phyloP scores from a whole-genome alignment of 352 stramenopile genomes.

The Thalassiosira exigua region DNA sequence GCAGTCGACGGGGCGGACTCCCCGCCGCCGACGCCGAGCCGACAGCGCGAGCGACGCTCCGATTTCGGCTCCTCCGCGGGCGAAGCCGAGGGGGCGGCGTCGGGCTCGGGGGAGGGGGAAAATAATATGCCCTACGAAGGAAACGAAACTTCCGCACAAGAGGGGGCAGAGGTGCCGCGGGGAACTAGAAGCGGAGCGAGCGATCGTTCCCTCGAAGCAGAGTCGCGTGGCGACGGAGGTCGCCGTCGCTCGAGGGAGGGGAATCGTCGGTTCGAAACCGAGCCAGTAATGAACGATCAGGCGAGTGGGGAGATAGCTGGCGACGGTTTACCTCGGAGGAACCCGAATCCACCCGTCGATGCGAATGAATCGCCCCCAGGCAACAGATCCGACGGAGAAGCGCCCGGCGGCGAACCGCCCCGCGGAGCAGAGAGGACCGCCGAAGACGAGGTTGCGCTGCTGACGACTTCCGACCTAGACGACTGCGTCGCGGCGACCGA shows the following conservation, averaged over 20 bases:
- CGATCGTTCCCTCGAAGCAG: too few relatives aligned
- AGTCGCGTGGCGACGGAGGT: neutral
- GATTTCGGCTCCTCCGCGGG: too few relatives aligned
- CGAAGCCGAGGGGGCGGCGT: too few relatives aligned
- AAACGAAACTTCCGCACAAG: too few relatives aligned
- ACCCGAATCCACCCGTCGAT: neutral
- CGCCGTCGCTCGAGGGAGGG: neutral
- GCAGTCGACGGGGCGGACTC: neutral
- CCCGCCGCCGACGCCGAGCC: neutral
- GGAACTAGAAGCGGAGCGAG: too few relatives aligned
- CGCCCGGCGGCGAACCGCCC: neutral
- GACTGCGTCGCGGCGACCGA: conserved; percentile 33
- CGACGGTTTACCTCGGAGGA: too few relatives aligned
- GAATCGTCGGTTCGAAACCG: neutral
- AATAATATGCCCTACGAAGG: too few relatives aligned
- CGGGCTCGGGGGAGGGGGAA: too few relatives aligned
- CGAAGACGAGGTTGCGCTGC: conserved; percentile 13
- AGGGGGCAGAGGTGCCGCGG: too few relatives aligned
- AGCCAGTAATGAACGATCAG: too few relatives aligned
- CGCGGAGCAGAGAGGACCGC: neutral
- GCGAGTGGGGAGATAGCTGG: too few relatives aligned
- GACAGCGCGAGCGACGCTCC: neutral
- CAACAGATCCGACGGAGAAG: neutral
- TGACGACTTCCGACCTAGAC: conserved; percentile 35
- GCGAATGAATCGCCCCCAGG: neutral